These are phyloP conservation scores for Diplogelasinospora grovesii DNA, from an alignment of 495 filamentous ascomycete genomes.

Conservation along the genomic window DNA sequence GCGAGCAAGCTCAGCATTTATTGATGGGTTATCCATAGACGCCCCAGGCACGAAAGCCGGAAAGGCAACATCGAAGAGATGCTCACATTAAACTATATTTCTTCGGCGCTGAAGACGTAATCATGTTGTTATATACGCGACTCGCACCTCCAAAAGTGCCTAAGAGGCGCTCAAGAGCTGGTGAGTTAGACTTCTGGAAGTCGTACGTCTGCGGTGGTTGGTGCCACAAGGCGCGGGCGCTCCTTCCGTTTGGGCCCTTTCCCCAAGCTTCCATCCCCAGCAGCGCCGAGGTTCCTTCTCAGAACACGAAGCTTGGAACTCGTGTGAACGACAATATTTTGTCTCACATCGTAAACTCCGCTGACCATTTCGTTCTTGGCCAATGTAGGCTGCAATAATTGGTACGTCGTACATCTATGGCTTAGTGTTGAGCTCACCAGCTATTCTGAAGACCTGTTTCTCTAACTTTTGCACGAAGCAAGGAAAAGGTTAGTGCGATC, in stretches of 20 bases:
- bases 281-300: no score
- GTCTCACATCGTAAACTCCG: constrained; percentile 3
- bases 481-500: constrained; percentile 26
- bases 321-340: not conserved
- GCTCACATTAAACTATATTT: no score
- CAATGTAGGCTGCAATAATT: constrained; percentile 48
- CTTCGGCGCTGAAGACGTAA: not conserved
- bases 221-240: no score
- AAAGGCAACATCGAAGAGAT: not conserved
- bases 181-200: constrained; percentile 35
- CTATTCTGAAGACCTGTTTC: not conserved
- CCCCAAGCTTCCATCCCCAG: no score
- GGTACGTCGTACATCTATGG: constrained; percentile 35
- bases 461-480: constrained; percentile 22
- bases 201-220: no score
- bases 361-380: constrained; percentile 5
- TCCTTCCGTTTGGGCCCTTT: no score
- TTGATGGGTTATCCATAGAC: no score
- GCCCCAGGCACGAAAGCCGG: not conserved
- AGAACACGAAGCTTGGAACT: no score
- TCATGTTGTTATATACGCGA: constrained; percentile 54
- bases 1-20: no score
- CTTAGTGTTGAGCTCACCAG: constrained; percentile 1
- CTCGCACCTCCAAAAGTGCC: constrained; percentile 52
- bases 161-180: constrained; percentile 55